A percentile compares a stretch with the other conserved stretches of the same genome.
These are phyloP conservation scores for Dendrobium chrysotoxum DNA, from an alignment of 106 monocot species.

Conservation along the genomic window DNA sequence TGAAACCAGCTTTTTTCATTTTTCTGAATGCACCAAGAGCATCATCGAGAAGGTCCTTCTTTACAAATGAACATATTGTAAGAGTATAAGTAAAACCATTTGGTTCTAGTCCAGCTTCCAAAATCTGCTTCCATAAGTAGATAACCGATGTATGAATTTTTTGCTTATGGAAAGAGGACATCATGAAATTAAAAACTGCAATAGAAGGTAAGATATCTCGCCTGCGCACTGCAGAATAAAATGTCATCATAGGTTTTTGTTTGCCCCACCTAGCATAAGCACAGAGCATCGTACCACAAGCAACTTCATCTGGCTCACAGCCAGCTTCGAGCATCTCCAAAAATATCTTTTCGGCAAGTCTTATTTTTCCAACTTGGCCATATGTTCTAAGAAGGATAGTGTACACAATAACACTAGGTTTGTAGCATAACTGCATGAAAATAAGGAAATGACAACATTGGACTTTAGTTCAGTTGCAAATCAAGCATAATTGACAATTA, in stretches of 20 bases:
- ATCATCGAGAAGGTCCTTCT: constrained; percentile 42
- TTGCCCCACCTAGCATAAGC: constrained; percentile 93
- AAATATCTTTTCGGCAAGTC: constrained; percentile 82
- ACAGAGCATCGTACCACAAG: constrained; percentile 93
- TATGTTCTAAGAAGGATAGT: constrained; percentile 79
- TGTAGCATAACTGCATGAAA: constrained; percentile 81
- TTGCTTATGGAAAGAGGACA: constrained; percentile 94
- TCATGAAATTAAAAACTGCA: constrained; percentile 92
- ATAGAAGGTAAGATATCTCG: constrained; percentile 66
- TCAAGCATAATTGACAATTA: background rate
- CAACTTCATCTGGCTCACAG: constrained; percentile 91
- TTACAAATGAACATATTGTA: constrained; percentile 62
- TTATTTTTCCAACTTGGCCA: constrained; percentile 93
- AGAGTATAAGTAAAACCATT: constrained; percentile 74
- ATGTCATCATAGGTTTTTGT: constrained; percentile 80
- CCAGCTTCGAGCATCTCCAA: constrained; percentile 96
- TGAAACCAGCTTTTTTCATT: constrained; percentile 54
- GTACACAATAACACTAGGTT: constrained; percentile 86
- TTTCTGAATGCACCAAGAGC: constrained; percentile 56
- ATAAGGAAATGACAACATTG: constrained; percentile 4
- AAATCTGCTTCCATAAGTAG: constrained; percentile 68
- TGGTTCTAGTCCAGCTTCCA: constrained; percentile 51
- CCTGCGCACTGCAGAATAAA: constrained; percentile 68
- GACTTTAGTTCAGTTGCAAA: background rate
- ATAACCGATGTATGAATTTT: constrained; percentile 65